These are phyloP conservation scores for Aspergillus cejpii DNA, from an alignment of 2,329 filamentous ascomycete species.

Conservation along the genomic window DNA sequence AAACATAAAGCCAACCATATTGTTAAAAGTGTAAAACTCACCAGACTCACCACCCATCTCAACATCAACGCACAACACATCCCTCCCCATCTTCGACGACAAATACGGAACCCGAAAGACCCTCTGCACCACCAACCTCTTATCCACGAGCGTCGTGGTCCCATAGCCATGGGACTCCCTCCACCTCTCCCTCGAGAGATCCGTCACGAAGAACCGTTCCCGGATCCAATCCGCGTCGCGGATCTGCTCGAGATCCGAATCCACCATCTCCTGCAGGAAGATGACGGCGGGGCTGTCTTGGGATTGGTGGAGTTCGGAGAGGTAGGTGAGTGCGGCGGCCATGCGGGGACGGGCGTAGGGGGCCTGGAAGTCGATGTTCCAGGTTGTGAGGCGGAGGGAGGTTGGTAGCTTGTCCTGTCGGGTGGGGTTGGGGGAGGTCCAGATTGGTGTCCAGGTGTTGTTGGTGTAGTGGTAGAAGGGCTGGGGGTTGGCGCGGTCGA, in stretches of 20 bases:
- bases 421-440: not conserved
- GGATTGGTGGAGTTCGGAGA: constrained; percentile 21
- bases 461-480: constrained; percentile 5
- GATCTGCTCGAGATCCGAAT: constrained; percentile 43
- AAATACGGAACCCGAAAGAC: constrained; percentile 50
- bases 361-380: constrained; percentile 47
- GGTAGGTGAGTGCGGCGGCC: constrained; percentile 36
- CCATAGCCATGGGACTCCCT: constrained; percentile 46
- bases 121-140: constrained; percentile 38
- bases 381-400: constrained; percentile 37
- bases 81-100: constrained; percentile 46
- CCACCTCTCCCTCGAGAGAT: constrained; percentile 43
- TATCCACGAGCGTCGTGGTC: constrained; percentile 49
- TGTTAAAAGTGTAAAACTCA: too few relatives aligned
- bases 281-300: constrained; percentile 35
- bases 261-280: constrained; percentile 50
- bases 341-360: constrained; percentile 37
- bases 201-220: constrained; percentile 45
- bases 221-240: constrained; percentile 44
- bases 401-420: not conserved
- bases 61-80: constrained; percentile 52
- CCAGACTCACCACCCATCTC: not conserved
- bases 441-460: constrained; percentile 1
- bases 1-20: too few relatives aligned
- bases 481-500: constrained; percentile 2